These are phyloP conservation scores for Neofusicoccum kwambonambiense DNA, from an alignment of 2,329 filamentous ascomycete species.

Conservation along the genomic window DNA sequence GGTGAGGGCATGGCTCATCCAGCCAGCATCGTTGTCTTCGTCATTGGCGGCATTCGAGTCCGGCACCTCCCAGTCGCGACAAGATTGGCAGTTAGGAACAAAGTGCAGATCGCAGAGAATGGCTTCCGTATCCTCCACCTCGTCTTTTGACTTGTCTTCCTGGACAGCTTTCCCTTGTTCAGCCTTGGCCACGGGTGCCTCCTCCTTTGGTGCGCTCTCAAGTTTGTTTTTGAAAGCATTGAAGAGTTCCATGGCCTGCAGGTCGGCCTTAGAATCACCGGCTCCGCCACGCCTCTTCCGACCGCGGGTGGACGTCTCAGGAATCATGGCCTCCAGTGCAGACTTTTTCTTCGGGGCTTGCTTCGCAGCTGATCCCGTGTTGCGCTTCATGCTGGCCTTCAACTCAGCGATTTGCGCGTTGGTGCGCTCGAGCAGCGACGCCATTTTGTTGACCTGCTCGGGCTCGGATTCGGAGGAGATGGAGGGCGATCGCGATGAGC, in stretches of 20 bases:
- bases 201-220: constrained; percentile 21
- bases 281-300: constrained; percentile 64
- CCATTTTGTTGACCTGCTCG: constrained; percentile 36
- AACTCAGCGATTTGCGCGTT: constrained; percentile 79
- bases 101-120: constrained; percentile 90
- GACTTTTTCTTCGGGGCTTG: constrained; percentile 52
- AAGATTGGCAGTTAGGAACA: constrained; percentile 92
- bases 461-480: constrained; percentile 25
- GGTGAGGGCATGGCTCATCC: constrained; percentile 82
- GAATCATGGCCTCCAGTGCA: constrained; percentile 71
- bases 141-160: constrained; percentile 21
- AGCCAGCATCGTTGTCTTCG: constrained; percentile 58
- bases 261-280: constrained; percentile 50
- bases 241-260: constrained; percentile 64
- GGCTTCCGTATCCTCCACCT: constrained; percentile 57
- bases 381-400: constrained; percentile 78
- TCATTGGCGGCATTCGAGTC: constrained; percentile 47
- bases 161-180: neutral
- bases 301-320: constrained; percentile 66
- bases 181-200: neutral
- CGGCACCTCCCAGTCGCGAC: constrained; percentile 70
- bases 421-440: constrained; percentile 61
- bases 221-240: constrained; percentile 79
- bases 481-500: constrained; percentile 12
- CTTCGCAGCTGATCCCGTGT: constrained; percentile 27